These are phyloP conservation scores for Tephrocybe sp. DNA, from an alignment of 768 basidiomycete genomes.

Conservation along the genomic window DNA sequence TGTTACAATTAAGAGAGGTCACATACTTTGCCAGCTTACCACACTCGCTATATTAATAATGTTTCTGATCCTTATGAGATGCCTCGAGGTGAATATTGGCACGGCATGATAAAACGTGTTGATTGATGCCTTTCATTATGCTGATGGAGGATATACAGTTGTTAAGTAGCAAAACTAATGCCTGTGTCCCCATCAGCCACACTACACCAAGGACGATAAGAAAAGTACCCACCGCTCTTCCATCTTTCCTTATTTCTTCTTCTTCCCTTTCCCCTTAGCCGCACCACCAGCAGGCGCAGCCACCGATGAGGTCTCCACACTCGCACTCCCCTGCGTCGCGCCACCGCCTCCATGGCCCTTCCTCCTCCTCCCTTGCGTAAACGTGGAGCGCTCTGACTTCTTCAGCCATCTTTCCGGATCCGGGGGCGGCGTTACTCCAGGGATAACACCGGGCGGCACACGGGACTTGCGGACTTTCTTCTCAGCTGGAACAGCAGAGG, in stretches of 20 bases:
- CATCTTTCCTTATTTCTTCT: slow-evolving; percentile 49
- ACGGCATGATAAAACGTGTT: too few species aligned
- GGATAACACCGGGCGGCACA: slow-evolving; percentile 72
- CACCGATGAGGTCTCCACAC: slow-evolving; percentile 33
- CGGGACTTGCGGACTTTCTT: slow-evolving; percentile 62
- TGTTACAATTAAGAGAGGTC: too few species aligned
- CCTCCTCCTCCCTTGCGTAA: slow-evolving; percentile 48
- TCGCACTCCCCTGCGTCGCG: slow-evolving; percentile 66
- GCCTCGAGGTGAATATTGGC: too few species aligned
- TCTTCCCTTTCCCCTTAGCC: slow-evolving; percentile 57
- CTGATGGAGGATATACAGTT: too few species aligned
- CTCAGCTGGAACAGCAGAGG: too few species aligned
- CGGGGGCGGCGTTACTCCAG: slow-evolving; percentile 77
- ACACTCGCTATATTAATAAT: too few species aligned
- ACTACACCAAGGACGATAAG: too few species aligned
- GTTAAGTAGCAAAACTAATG: too few species aligned
- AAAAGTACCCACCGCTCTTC: neutral
- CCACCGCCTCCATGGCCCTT: slow-evolving; percentile 50
- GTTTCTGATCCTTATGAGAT: too few species aligned
- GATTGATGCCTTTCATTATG: too few species aligned
- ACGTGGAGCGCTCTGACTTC: slow-evolving; percentile 74
- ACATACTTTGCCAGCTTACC: too few species aligned
- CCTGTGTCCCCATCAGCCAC: too few species aligned
- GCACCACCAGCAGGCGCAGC: slow-evolving; percentile 28
- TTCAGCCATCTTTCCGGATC: slow-evolving; percentile 89